These are phyloP conservation scores for Violaceomyces palustris DNA, from an alignment of 1,284 basidiomycete genomes.

Conservation along the genomic window DNA sequence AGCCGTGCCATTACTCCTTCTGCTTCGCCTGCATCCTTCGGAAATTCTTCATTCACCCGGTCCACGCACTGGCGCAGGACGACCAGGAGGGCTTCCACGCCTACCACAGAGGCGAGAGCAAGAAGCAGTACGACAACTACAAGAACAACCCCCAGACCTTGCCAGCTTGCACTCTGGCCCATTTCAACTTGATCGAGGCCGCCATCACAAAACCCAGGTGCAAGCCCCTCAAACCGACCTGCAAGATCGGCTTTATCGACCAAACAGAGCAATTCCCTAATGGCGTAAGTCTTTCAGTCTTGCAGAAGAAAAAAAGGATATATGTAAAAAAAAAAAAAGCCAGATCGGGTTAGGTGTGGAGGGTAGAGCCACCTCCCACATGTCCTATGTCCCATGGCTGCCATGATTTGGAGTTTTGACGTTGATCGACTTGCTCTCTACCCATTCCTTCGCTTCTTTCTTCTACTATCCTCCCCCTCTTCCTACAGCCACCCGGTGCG, in stretches of 20 bases:
- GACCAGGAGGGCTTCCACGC: conserved; percentile 11
- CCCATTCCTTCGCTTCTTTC: too few relatives aligned
- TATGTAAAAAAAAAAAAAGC: too few relatives aligned
- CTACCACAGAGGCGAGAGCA: conserved; percentile 15
- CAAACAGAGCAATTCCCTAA: conserved; percentile 6
- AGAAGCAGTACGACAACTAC: conserved; percentile 25
- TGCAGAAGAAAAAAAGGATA: too few relatives aligned
- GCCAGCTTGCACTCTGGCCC: conserved; percentile 9
- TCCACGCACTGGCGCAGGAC: conserved; percentile 17
- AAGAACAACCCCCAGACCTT: conserved; percentile 14
- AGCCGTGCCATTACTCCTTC: conserved; percentile 18
- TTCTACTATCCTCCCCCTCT: too few relatives aligned
- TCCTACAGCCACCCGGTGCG: too few relatives aligned
- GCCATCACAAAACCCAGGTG: conserved; percentile 17
- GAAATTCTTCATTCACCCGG: conserved; percentile 20
- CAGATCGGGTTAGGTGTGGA: too few relatives aligned
- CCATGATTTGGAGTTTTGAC: too few relatives aligned
- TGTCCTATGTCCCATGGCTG: too few relatives aligned
- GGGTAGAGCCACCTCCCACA: too few relatives aligned
- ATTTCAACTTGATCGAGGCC: conserved; percentile 23
- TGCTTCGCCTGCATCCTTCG: conserved; percentile 24
- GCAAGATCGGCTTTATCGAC: conserved; percentile 26
- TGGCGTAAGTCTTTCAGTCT: conserved; percentile 12
- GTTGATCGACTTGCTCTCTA: too few relatives aligned
- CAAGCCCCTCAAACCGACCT: conserved; percentile 3